Percentiles rank a stretch among this genome's conserved stretches.
Evolutionary conservation across 371 early-diverging fungal genomes (phyloP).

Genomic region (Funneliformis caledonium): DNA sequence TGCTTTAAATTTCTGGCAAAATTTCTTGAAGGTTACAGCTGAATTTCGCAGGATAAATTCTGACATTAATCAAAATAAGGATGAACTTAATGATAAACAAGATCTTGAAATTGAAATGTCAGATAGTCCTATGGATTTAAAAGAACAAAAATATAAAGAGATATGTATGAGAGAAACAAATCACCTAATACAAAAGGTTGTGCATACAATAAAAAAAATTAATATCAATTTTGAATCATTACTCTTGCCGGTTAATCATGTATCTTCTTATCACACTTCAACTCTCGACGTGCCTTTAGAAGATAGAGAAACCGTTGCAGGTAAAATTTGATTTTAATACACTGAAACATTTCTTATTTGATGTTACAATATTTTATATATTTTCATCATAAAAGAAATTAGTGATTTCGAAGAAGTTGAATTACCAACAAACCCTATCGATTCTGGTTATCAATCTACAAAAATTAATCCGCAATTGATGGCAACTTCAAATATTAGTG

Average conservation of each 20-base stretch:
- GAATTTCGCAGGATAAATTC: slow-evolving; percentile 20
- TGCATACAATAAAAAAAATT: neutral
- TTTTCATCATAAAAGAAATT: neutral
- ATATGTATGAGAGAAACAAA: neutral
- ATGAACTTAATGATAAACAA: neutral
- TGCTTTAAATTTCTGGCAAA: slow-evolving; percentile 51
- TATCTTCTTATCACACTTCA: neutral
- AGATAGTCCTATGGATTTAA: neutral
- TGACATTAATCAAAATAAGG: neutral
- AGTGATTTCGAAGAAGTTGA: neutral
- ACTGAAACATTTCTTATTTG: neutral
- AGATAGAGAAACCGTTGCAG: neutral
- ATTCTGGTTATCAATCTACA: neutral
- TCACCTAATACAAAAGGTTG: neutral
- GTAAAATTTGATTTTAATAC: neutral
- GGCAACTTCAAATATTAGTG: neutral
- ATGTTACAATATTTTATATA: neutral
- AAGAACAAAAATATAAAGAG: neutral
- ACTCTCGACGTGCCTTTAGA: neutral
- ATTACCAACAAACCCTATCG: neutral
- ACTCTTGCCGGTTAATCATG: neutral
- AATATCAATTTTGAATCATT: neutral
- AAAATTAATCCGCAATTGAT: neutral
- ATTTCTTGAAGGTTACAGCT: slow-evolving; percentile 47
- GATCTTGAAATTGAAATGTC: neutral